phyloP scores from a whole-genome alignment of 148 eudicot species.

The Rhododendron williamsianum region DNA sequence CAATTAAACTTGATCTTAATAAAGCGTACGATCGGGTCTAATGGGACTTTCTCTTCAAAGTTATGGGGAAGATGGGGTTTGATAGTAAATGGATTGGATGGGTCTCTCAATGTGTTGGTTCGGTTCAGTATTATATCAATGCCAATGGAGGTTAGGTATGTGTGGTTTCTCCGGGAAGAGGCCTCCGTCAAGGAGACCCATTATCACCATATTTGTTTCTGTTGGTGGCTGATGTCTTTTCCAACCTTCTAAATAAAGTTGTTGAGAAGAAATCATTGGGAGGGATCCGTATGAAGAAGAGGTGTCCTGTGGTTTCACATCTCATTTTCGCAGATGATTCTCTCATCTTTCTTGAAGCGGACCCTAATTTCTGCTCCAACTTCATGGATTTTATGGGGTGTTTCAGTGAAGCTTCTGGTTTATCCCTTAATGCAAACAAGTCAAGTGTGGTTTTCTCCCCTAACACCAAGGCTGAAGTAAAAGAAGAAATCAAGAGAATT shows the following conservation, averaged over 20 bases:
- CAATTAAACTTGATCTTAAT: too few species aligned
- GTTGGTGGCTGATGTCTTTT: background rate
- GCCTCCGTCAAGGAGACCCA: background rate
- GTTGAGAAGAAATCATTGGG: too few species aligned
- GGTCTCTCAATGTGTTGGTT: background rate
- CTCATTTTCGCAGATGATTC: background rate
- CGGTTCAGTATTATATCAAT: background rate
- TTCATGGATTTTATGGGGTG: background rate
- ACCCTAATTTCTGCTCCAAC: background rate
- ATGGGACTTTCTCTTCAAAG: background rate
- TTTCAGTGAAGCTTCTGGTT: background rate
- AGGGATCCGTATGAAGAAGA: background rate
- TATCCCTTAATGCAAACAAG: background rate
- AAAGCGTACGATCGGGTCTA: background rate
- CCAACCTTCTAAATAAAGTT: background rate
- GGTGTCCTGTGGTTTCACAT: background rate
- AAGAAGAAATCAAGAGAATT: background rate
- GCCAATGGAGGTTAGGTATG: background rate
- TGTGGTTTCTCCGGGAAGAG: background rate
- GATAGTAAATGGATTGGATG: background rate
- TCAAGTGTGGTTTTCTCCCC: background rate
- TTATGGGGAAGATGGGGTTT: background rate
- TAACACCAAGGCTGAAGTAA: background rate
- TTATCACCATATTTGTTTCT: background rate
- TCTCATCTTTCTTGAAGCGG: background rate